Evolutionary conservation across 1,284 basidiomycete genomes (phyloP).

Genomic region (Pascua guehoae): DNA sequence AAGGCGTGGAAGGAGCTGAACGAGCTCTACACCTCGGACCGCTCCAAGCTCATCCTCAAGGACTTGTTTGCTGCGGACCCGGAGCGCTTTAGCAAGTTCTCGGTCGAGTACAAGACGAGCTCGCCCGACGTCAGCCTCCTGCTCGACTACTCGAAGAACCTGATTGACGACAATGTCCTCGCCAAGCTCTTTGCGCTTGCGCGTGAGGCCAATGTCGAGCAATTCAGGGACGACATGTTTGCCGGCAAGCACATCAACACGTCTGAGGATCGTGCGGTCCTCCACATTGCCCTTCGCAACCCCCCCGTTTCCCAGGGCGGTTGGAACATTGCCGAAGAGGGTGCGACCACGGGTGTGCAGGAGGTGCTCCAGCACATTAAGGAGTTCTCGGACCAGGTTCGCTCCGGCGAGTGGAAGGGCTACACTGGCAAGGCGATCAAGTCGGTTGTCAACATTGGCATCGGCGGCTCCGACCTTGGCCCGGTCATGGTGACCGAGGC

Average conservation of each 20-base stretch:
- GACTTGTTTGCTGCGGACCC: slow-evolving; percentile 89
- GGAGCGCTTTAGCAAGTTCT: slow-evolving; percentile 77
- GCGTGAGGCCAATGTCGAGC: slow-evolving; percentile 80
- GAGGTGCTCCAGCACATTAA: slow-evolving; percentile 88
- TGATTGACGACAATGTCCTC: slow-evolving; percentile 83
- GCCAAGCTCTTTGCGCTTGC: slow-evolving; percentile 72
- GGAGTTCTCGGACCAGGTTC: slow-evolving; percentile 78
- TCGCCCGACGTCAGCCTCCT: slow-evolving; percentile 71
- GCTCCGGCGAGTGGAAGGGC: slow-evolving; percentile 87
- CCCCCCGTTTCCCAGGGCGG: slow-evolving; percentile 56
- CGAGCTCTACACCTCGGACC: slow-evolving; percentile 71
- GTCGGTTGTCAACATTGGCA: slow-evolving; percentile 96
- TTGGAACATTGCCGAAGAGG: slow-evolving; percentile 68
- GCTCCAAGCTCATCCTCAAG: slow-evolving; percentile 73
- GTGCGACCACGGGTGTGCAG: slow-evolving; percentile 71
- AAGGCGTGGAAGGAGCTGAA: slow-evolving; percentile 88
- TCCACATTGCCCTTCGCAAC: slow-evolving; percentile 92
- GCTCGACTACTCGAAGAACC: slow-evolving; percentile 95
- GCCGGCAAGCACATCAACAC: slow-evolving; percentile 96
- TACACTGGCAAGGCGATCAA: slow-evolving; percentile 95
- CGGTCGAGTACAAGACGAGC: slow-evolving; percentile 67
- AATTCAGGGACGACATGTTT: slow-evolving; percentile 88
- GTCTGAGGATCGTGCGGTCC: slow-evolving; percentile 91
- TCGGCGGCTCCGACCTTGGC: slow-evolving; percentile 95
- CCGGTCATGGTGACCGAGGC: slow-evolving; percentile 99